phyloP scores from a whole-genome alignment of 2,329 filamentous ascomycete genomes.

The Didymella sp. region DNA sequence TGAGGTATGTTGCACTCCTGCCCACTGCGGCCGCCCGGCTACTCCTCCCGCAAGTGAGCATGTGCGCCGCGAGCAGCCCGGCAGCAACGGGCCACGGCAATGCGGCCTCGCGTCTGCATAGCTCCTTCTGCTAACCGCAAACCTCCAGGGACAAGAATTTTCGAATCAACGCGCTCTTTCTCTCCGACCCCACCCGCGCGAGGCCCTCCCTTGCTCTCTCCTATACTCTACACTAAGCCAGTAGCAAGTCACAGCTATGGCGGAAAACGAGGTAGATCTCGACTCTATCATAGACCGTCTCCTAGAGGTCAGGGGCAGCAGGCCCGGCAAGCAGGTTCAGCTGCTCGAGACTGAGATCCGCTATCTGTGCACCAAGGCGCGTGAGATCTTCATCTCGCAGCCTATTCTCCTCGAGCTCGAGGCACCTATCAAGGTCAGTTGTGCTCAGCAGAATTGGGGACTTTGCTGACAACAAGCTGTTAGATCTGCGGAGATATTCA shows the following conservation, averaged over 20 bases:
- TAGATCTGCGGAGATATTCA: slow-evolving; percentile 99
- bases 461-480: slow-evolving; percentile 21
- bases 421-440: slow-evolving; percentile 94
- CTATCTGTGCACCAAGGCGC: slow-evolving; percentile 96
- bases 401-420: slow-evolving; percentile 97
- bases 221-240: slow-evolving; percentile 32
- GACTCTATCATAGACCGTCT: slow-evolving; percentile 99
- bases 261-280: slow-evolving; percentile 92
- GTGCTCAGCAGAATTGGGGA: background rate
- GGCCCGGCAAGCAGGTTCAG: slow-evolving; percentile 98
- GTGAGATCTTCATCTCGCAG: slow-evolving; percentile 99
- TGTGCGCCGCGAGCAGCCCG: slow-evolving; percentile 16
- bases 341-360: slow-evolving; percentile 95
- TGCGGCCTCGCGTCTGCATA: slow-evolving; percentile 15
- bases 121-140: slow-evolving; percentile 31
- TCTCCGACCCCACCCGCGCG: slow-evolving; percentile 40
- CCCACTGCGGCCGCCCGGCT: background rate
- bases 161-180: slow-evolving; percentile 35
- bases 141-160: slow-evolving; percentile 28
- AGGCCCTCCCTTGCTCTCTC: slow-evolving; percentile 45
- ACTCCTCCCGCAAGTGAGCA: background rate
- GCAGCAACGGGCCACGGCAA: slow-evolving; percentile 23
- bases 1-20: slow-evolving; percentile 40
- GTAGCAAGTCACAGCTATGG: slow-evolving; percentile 64
- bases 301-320: slow-evolving; percentile 95